Percentiles rank a stretch among this genome's conserved stretches.
These are phyloP conservation scores for Phaseolus coccineus DNA, from an alignment of 331 rosid genomes.

Conservation along the genomic window DNA sequence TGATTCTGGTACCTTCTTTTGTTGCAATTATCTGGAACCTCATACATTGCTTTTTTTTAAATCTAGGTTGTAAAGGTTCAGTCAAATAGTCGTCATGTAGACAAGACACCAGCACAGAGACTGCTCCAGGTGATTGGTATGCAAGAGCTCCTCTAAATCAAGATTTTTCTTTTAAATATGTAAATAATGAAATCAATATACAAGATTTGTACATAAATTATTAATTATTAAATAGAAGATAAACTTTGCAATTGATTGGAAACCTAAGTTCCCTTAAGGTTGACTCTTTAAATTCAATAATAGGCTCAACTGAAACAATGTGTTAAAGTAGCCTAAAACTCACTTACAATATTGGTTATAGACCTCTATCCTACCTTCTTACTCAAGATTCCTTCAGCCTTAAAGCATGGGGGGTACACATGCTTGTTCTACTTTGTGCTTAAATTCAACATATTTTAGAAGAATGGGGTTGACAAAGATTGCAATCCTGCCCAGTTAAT, in stretches of 20 bases:
- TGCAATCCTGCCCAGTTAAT: neutral
- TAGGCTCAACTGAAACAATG: no score
- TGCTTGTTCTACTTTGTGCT: neutral
- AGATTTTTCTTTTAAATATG: slow-evolving; percentile 35
- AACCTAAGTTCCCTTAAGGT: no score
- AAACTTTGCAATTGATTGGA: slow-evolving; percentile 15
- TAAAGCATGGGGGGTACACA: neutral
- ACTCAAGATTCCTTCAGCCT: neutral
- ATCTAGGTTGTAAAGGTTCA: slow-evolving; percentile 72
- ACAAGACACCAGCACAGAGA: slow-evolving; percentile 69
- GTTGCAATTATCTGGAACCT: slow-evolving; percentile 38
- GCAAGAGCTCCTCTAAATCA: slow-evolving; percentile 40
- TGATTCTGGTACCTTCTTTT: slow-evolving; percentile 21
- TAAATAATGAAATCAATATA: slow-evolving; percentile 12
- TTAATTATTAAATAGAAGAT: slow-evolving; percentile 31
- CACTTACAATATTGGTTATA: no score
- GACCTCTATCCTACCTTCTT: neutral
- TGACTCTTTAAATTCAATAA: no score
- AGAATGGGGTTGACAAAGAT: no score
- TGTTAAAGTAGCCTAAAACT: no score
- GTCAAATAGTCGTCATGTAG: slow-evolving; percentile 71
- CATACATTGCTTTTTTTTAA: slow-evolving; percentile 37
- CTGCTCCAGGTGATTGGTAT: slow-evolving; percentile 96
- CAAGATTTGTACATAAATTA: slow-evolving; percentile 1
- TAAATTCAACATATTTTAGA: no score